Percentiles rank a stretch among this genome's conserved stretches.
Evolutionary conservation across 164 flowering plant species (phyloP).

Genomic region (Chloranthus sessilifolius): DNA sequence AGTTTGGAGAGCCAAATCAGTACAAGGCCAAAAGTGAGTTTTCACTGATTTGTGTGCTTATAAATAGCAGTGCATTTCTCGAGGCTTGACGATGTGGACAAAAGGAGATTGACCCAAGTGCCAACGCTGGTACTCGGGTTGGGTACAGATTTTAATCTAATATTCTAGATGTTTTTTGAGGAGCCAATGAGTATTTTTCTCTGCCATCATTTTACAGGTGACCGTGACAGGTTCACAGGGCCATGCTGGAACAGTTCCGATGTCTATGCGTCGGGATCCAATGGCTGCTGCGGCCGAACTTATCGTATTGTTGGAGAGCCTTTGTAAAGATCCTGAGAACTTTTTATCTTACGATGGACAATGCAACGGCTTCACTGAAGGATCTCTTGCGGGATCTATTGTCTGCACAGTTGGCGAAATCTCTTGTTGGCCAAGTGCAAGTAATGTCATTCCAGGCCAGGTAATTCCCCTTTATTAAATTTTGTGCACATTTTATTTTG

Average conservation of each 20-base stretch:
- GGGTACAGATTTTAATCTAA: no score
- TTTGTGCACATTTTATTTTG: not conserved
- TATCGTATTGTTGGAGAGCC: slow-evolving; percentile 66
- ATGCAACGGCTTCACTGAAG: slow-evolving; percentile 31
- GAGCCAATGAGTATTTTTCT: not conserved
- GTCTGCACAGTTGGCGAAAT: slow-evolving; percentile 99
- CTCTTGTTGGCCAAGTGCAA: slow-evolving; percentile 95
- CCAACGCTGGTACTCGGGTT: no score
- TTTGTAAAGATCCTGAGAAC: slow-evolving; percentile 74
- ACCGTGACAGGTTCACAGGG: slow-evolving; percentile 95
- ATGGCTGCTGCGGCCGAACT: slow-evolving; percentile 95
- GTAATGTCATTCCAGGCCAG: slow-evolving; percentile 99
- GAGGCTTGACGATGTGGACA: no score
- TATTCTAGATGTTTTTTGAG: no score
- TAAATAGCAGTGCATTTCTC: no score
- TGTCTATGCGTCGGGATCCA: slow-evolving; percentile 93
- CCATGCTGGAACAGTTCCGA: slow-evolving; percentile 99
- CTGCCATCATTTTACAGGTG: slow-evolving; percentile 44
- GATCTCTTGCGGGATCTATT: slow-evolving; percentile 70
- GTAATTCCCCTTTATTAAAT: slow-evolving; percentile 30
- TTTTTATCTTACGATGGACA: slow-evolving; percentile 50
- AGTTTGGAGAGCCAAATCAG: no score
- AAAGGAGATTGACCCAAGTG: no score
- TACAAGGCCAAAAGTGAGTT: no score
- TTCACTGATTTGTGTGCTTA: no score